Evolutionary conservation across 139 green algal species (phyloP).

Genomic region (Marvania coccoides): DNA sequence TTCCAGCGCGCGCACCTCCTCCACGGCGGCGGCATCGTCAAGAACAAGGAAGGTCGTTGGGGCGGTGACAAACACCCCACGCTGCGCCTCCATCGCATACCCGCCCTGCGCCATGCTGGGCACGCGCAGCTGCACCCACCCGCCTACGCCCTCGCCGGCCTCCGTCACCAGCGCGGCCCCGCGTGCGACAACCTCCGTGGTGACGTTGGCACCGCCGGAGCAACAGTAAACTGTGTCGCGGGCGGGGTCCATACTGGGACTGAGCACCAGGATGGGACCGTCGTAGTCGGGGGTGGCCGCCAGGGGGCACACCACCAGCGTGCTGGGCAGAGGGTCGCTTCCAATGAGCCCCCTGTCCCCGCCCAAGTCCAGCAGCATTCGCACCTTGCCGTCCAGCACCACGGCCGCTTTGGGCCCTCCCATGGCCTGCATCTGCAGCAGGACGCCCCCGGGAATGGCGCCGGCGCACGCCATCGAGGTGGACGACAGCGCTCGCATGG

Average conservation of each 20-base stretch:
- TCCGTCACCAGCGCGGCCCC: background rate
- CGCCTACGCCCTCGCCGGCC: background rate
- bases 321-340: background rate
- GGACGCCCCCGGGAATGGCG: too few relatives aligned
- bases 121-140: constrained; percentile 10
- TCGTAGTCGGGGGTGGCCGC: constrained; percentile 4
- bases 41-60: constrained; percentile 13
- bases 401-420: background rate
- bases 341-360: too few relatives aligned
- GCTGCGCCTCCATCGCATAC: constrained; percentile 6
- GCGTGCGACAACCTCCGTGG: constrained; percentile 2
- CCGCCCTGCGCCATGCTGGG: background rate
- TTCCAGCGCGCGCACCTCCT: constrained; percentile 27
- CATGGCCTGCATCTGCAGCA: background rate
- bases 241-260: background rate
- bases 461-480: background rate
- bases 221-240: constrained; percentile 8
- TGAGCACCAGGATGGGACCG: background rate
- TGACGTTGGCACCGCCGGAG: constrained; percentile 1
- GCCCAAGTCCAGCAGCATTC: background rate
- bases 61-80: background rate
- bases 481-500: background rate
- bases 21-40: constrained; percentile 13
- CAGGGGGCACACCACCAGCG: constrained; percentile 5
- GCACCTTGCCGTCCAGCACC: background rate